These are phyloP conservation scores for Thelephora terrestris DNA, from an alignment of 1,284 basidiomycete genomes.

Conservation along the genomic window DNA sequence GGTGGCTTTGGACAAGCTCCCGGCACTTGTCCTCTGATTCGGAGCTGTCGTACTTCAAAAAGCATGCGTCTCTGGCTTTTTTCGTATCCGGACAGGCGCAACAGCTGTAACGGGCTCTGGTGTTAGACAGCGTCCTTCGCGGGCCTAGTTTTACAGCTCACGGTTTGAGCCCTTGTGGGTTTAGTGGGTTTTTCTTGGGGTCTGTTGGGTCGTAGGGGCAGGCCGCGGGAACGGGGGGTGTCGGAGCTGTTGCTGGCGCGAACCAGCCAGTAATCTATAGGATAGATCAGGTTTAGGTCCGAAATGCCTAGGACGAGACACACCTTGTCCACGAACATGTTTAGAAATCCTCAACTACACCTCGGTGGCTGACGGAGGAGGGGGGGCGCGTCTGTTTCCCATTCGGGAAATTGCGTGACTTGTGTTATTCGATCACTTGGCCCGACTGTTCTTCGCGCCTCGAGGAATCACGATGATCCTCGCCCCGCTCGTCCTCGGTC, in stretches of 20 bases:
- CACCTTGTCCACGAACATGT: not conserved
- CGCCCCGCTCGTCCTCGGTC: not conserved
- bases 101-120: constrained; percentile 42
- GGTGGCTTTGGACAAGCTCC: constrained; percentile 70
- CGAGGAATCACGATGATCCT: not conserved
- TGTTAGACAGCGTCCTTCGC: not conserved
- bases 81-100: constrained; percentile 97
- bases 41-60: constrained; percentile 64
- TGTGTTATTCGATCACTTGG: no score
- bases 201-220: constrained; percentile 53
- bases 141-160: constrained; percentile 33
- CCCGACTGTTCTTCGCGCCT: not conserved
- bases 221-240: constrained; percentile 19
- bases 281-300: not conserved
- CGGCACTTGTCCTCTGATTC: constrained; percentile 73
- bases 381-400: no score
- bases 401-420: no score
- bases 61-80: constrained; percentile 85
- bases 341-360: no score
- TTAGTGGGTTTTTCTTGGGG: constrained; percentile 72
- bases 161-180: constrained; percentile 89
- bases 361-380: no score
- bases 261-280: not conserved
- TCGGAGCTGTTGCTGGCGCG: constrained; percentile 15
- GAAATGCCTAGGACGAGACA: not conserved